These are phyloP conservation scores for Globisporangium spiculum DNA, from an alignment of 352 stramenopile genomes.

Conservation along the genomic window DNA sequence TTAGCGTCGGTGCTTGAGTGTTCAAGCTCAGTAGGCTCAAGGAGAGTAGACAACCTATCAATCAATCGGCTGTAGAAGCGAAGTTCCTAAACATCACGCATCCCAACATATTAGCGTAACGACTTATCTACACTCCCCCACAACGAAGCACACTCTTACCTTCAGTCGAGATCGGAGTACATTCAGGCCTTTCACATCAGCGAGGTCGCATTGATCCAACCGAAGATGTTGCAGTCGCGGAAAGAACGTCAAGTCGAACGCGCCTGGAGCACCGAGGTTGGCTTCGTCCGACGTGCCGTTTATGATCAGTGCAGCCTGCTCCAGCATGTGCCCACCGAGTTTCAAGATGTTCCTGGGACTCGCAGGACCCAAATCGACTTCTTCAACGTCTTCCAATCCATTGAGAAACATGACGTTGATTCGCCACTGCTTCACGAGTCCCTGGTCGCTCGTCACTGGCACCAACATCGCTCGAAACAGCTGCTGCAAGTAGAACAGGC, in stretches of 20 bases:
- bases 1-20: neutral
- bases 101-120: neutral
- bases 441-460: constrained; percentile 13
- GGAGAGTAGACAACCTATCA: constrained; percentile 5
- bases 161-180: constrained; percentile 16
- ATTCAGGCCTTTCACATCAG: constrained; percentile 9
- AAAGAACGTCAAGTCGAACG: constrained; percentile 24
- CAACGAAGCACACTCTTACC: neutral
- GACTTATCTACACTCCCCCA: neutral
- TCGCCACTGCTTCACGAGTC: constrained; percentile 21
- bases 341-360: constrained; percentile 16
- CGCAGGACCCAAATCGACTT: constrained; percentile 13
- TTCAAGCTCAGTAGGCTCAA: neutral
- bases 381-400: constrained; percentile 7
- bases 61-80: constrained; percentile 15
- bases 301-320: constrained; percentile 16
- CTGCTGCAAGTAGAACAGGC: constrained; percentile 21
- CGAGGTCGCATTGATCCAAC: constrained; percentile 10
- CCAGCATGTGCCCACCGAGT: constrained; percentile 19
- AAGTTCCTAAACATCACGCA: constrained; percentile 12
- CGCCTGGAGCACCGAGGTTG: constrained; percentile 7
- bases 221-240: constrained; percentile 18
- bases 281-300: neutral
- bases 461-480: constrained; percentile 22
- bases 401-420: constrained; percentile 14